A percentile compares a stretch with the other conserved stretches of the same genome.
These are phyloP conservation scores for Mycena belliarum DNA, from an alignment of 768 basidiomycete species.

Conservation along the genomic window DNA sequence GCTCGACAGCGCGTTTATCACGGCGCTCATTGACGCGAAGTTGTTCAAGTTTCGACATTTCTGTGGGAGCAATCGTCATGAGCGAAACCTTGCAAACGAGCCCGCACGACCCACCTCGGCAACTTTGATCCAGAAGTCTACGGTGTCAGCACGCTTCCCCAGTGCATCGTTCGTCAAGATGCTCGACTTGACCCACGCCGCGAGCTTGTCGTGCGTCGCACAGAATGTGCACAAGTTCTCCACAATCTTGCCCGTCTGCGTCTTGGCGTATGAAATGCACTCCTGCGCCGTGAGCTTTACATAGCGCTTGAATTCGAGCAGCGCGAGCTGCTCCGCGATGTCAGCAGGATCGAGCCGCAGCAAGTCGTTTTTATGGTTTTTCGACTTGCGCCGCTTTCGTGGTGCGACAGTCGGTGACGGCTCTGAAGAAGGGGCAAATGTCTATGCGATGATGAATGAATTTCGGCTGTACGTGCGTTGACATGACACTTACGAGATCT, in stretches of 20 bases:
- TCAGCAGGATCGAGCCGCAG: constrained; percentile 65
- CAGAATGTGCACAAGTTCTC: constrained; percentile 56
- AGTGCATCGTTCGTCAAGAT: constrained; percentile 54
- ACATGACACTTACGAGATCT: constrained; percentile 47
- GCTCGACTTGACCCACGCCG: constrained; percentile 67
- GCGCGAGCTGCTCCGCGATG: constrained; percentile 80
- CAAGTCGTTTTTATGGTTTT: constrained; percentile 59
- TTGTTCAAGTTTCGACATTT: constrained; percentile 67
- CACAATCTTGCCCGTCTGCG: constrained; percentile 36
- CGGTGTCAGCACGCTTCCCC: constrained; percentile 54
- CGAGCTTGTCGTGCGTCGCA: constrained; percentile 60
- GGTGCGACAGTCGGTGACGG: constrained; percentile 28
- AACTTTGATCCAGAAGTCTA: constrained; percentile 78
- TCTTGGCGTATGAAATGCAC: constrained; percentile 65
- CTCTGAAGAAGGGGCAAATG: constrained; percentile 37
- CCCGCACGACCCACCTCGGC: constrained; percentile 59
- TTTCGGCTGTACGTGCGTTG: not conserved
- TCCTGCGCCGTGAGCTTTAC: constrained; percentile 69
- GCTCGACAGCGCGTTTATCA: constrained; percentile 63
- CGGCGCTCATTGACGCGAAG: constrained; percentile 66
- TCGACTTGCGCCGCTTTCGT: constrained; percentile 45
- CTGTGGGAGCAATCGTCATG: constrained; percentile 36
- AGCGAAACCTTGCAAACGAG: not conserved
- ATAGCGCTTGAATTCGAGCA: constrained; percentile 73
- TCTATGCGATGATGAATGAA: constrained; percentile 31